Evolutionary conservation across 2,329 filamentous ascomycete genomes (phyloP).

Genomic region (Bipolaris oryzae): DNA sequence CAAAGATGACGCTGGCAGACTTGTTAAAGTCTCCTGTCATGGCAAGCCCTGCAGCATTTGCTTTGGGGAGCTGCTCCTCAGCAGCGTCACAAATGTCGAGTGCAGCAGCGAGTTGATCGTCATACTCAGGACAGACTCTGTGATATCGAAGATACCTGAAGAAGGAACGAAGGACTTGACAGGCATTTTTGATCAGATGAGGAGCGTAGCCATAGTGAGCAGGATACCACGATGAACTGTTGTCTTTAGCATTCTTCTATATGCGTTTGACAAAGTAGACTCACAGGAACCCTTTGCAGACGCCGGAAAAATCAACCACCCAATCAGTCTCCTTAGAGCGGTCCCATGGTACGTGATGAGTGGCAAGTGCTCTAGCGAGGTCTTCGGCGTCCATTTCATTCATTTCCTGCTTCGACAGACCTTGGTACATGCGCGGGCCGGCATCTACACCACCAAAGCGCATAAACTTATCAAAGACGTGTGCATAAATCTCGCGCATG

Average conservation of each 20-base stretch:
- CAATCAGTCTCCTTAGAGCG: constrained; percentile 63
- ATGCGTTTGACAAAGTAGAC: constrained; percentile 36
- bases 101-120: constrained; percentile 68
- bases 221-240: constrained; percentile 60
- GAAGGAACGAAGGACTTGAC: constrained; percentile 79
- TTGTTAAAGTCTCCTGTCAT: constrained; percentile 82
- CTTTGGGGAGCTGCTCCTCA: constrained; percentile 68
- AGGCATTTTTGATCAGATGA: constrained; percentile 62
- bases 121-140: constrained; percentile 83
- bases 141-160: constrained; percentile 86
- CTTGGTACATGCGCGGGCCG: constrained; percentile 65
- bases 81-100: constrained; percentile 70
- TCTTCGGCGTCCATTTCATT: constrained; percentile 67
- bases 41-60: constrained; percentile 56
- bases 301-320: constrained; percentile 78
- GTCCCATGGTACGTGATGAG: constrained; percentile 62
- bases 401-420: constrained; percentile 66
- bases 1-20: constrained; percentile 73
- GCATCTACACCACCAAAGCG: constrained; percentile 80
- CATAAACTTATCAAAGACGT: constrained; percentile 80
- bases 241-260: constrained; percentile 32
- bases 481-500: constrained; percentile 65
- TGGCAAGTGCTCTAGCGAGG: constrained; percentile 68
- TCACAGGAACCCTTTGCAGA: constrained; percentile 80
- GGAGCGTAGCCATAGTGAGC: constrained; percentile 61